Evolutionary conservation across 176 grass and related monocot species (phyloP).

Genomic region (Neostapfia colusana): DNA sequence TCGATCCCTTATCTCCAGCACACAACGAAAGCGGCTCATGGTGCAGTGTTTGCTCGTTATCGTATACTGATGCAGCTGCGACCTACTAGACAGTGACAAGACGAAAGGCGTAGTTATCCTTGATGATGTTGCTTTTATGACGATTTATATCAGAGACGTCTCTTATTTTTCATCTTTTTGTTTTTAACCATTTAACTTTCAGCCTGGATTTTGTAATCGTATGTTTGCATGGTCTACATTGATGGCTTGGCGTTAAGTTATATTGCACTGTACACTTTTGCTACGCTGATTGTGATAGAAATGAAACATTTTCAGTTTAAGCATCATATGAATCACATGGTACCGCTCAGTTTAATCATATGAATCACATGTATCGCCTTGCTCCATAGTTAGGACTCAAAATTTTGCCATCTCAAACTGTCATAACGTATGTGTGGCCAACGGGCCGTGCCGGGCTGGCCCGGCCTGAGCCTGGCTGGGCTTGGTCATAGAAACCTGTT

Average conservation of each 20-base stretch:
- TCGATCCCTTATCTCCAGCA: background rate
- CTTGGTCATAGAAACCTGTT: no score
- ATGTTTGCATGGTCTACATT: background rate
- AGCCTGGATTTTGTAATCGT: constrained; percentile 9
- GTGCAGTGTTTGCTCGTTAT: background rate
- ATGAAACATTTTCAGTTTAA: background rate
- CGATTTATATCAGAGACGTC: background rate
- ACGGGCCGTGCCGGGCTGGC: no score
- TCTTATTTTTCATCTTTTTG: background rate
- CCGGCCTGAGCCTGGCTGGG: no score
- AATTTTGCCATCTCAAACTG: no score
- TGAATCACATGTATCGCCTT: no score
- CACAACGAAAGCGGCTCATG: constrained; percentile 9
- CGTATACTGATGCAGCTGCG: background rate
- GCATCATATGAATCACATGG: no score
- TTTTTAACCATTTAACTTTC: background rate
- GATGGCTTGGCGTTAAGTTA: background rate
- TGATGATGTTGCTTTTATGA: background rate
- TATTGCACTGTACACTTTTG: background rate
- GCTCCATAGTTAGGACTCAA: no score
- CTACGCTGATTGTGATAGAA: background rate
- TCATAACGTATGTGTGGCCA: no score
- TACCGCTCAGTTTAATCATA: no score
- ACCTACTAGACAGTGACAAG: background rate
- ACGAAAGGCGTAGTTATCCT: background rate